Evolutionary conservation across 352 stramenopile species (phyloP).

Genomic region (Lagenidium giganteum): DNA sequence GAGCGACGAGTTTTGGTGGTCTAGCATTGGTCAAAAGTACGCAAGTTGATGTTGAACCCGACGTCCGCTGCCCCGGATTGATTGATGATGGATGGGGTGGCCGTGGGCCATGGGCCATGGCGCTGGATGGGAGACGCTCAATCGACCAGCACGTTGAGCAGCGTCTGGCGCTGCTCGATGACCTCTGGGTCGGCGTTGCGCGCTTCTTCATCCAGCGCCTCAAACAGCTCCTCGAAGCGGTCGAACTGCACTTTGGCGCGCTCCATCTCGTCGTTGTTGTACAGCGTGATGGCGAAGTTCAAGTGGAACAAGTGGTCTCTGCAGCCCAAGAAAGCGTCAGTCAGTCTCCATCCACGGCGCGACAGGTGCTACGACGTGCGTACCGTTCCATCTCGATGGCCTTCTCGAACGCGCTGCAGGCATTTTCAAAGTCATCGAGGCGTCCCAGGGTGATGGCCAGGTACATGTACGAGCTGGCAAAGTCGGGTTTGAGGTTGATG

Average conservation of each 20-base stretch:
- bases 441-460: constrained; percentile 78
- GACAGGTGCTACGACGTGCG: neutral
- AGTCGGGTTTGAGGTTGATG: constrained; percentile 79
- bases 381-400: constrained; percentile 75
- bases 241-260: constrained; percentile 67
- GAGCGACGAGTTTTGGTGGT: no score
- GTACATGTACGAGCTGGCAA: constrained; percentile 87
- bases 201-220: constrained; percentile 48
- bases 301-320: constrained; percentile 74
- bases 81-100: no score
- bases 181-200: constrained; percentile 47
- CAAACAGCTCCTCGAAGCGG: constrained; percentile 63
- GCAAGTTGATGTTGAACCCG: no score
- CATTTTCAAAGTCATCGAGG: constrained; percentile 88
- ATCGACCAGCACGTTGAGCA: constrained; percentile 41
- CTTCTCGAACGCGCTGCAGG: constrained; percentile 86
- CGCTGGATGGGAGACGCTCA: no score
- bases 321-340: neutral
- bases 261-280: constrained; percentile 82
- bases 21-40: no score
- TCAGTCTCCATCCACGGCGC: no score
- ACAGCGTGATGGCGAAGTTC: constrained; percentile 78
- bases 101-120: no score
- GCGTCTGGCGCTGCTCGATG: constrained; percentile 47
- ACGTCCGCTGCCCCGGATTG: no score